Evolutionary conservation across 495 filamentous ascomycete species (phyloP).

Genomic region (Daldinia childiae): DNA sequence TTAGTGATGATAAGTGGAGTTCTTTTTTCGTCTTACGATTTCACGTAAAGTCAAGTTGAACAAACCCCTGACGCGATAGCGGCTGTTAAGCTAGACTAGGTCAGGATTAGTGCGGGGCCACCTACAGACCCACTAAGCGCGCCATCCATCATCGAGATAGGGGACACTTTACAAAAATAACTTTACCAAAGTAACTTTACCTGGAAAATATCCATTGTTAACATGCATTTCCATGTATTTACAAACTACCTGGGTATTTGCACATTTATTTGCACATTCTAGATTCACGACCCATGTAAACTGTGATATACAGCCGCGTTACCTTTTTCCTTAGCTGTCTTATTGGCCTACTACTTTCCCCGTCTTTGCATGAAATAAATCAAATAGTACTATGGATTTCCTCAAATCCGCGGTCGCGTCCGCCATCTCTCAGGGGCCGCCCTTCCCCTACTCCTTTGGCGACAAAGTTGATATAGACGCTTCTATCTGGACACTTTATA

Average conservation of each 20-base stretch:
- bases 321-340: background rate
- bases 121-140: background rate
- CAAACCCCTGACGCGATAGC: background rate
- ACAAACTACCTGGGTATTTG: too few relatives aligned
- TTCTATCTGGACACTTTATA: constrained; percentile 91
- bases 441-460: constrained; percentile 90
- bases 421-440: constrained; percentile 92
- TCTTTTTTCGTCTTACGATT: background rate
- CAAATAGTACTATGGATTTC: constrained; percentile 78
- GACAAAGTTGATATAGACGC: constrained; percentile 88
- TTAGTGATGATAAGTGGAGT: background rate
- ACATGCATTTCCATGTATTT: background rate
- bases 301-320: background rate
- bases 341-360: background rate
- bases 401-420: constrained; percentile 97
- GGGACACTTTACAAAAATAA: constrained; percentile 21
- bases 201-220: background rate
- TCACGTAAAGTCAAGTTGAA: background rate
- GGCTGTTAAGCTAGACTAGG: background rate
- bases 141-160: background rate
- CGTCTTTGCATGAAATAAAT: constrained; percentile 32
- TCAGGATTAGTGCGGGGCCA: constrained; percentile 23
- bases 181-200: constrained; percentile 1
- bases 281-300: background rate
- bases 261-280: background rate